Evolutionary conservation across 2,329 filamentous ascomycete genomes (phyloP), one percentile per base, ranked within the genome.

Genomic region (Aspergillus sp.): DNA sequence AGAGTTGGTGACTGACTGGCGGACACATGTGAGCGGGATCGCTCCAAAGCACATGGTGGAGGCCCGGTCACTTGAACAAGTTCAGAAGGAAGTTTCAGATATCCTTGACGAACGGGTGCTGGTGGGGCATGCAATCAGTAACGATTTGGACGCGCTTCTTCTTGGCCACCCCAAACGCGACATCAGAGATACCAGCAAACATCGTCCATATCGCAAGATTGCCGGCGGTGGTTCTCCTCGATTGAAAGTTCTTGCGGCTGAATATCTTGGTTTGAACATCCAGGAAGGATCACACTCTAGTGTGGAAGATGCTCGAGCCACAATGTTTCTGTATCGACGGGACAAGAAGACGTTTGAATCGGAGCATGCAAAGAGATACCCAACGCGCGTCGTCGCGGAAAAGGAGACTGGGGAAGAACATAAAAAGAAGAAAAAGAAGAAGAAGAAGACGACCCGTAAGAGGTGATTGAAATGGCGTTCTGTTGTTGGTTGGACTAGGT

Each of bases 321-420:
- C 89, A 0, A 97, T 98, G 89, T 71, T 91, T 47, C 71, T 98
- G 38, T 97, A 94, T 61, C 78, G 86, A 51, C 80, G 81, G 54
- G 81, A 89, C 64, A 97, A 96, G 70, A 75, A 82, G 12, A 85
- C 77, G 0, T 96, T 98, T 62, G 93, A 97, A 62, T 73, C 81
- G 48, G 88, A 94, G 63, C 81, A 88, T 64, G 73, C 82, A 47
- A 83, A 81, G 65, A 80, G 78, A 48, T 93, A 79, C 64, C 73
- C 77, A 3, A 62, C 70, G 5, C 68, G 62, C 46, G 57, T 62
- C 47, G 54, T 54, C 55, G 69, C 53, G 12, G 57, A 69, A 49
- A 55, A 61, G 47, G 59, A 57, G 29, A 60, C 69, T 35, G 57
- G 57, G 44, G 56, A 61, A 45, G 61, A 60, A 10, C 52, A 72